phyloP scores from a whole-genome alignment of 1,284 basidiomycete genomes.

The Boletellus deceptivus region DNA sequence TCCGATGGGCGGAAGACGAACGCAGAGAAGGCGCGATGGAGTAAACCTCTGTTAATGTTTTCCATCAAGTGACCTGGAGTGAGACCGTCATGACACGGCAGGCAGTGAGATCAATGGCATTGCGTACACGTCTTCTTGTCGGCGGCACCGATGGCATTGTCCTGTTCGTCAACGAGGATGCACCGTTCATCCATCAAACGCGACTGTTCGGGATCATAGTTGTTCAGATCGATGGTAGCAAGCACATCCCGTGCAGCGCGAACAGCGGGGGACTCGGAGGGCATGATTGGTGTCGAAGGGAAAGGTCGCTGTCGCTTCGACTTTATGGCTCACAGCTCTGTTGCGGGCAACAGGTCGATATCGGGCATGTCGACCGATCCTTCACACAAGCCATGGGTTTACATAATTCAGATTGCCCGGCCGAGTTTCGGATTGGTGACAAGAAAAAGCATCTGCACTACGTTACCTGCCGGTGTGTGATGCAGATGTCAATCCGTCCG shows the following conservation, averaged over 20 bases:
- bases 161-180: slow-evolving; percentile 91
- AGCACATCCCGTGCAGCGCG: slow-evolving; percentile 60
- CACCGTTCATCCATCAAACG: slow-evolving; percentile 97
- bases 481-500: slow-evolving; percentile 38
- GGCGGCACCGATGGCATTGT: slow-evolving; percentile 84
- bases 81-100: slow-evolving; percentile 1
- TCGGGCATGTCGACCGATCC: not conserved
- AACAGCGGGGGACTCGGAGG: slow-evolving; percentile 49
- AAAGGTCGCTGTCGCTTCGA: not conserved
- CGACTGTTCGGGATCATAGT: slow-evolving; percentile 78
- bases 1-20: slow-evolving; percentile 95
- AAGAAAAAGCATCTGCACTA: not conserved
- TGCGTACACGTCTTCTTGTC: slow-evolving; percentile 95
- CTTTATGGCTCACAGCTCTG: slow-evolving; percentile 11
- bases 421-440: slow-evolving; percentile 7
- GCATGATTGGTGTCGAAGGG: slow-evolving; percentile 36
- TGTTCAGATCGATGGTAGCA: slow-evolving; percentile 69
- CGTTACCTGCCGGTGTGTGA: slow-evolving; percentile 11
- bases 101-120: slow-evolving; percentile 12
- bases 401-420: slow-evolving; percentile 2
- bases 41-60: slow-evolving; percentile 91
- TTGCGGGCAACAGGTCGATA: not conserved
- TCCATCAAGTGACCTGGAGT: slow-evolving; percentile 87
- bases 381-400: slow-evolving; percentile 1
- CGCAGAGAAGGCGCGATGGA: slow-evolving; percentile 97